Conservation (phyloP, 805 yeast genomes). For the Candida suzukii region DNA sequence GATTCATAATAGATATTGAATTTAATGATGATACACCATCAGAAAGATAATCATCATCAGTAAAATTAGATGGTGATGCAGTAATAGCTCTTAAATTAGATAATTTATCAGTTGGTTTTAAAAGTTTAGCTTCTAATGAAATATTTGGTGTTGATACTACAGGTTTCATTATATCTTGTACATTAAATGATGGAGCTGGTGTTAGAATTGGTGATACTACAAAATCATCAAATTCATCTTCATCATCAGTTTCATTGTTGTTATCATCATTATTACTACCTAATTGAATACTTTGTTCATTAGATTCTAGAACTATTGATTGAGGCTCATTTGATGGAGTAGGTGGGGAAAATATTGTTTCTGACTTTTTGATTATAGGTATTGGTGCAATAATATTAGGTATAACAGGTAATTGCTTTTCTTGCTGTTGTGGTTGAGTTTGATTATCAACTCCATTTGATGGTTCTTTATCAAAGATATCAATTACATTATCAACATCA, state of each 20-base stretch:
- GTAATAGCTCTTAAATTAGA: background rate
- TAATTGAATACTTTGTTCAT: too few relatives aligned
- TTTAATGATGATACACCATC: background rate
- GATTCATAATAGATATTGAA: background rate
- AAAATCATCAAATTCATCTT: slow-evolving; percentile 10
- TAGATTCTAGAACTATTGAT: too few relatives aligned
- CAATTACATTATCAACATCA: background rate
- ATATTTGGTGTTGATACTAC: background rate
- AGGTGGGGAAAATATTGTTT: too few relatives aligned
- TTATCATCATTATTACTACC: too few relatives aligned
- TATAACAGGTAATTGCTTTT: too few relatives aligned
- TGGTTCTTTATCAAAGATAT: background rate
- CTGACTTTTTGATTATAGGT: too few relatives aligned
- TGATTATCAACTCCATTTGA: background rate
- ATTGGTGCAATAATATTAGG: too few relatives aligned
- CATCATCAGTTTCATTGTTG: background rate
- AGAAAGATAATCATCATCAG: background rate
- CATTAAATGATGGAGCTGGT: background rate
- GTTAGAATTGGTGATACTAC: slow-evolving; percentile 4
- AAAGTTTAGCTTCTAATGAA: background rate
- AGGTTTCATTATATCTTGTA: background rate
- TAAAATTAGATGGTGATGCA: background rate
- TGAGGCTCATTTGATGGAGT: too few relatives aligned
- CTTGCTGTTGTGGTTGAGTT: too few relatives aligned
- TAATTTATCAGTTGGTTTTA: background rate